These are phyloP conservation scores for Gardenia jasminoides DNA, from an alignment of 257 asterid species.

Conservation along the genomic window DNA sequence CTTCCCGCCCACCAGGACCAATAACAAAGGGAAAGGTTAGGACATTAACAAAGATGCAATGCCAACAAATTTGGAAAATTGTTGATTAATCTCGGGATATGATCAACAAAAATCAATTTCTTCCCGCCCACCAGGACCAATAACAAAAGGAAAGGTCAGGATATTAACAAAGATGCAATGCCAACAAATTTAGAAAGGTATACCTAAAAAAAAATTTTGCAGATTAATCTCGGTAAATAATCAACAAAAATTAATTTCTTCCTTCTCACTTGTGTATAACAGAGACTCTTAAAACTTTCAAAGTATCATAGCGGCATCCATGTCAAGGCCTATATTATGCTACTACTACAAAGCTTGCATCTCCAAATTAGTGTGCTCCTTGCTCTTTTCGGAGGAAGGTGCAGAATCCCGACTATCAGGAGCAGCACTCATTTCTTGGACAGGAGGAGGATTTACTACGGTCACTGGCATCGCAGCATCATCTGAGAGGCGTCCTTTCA, in stretches of 20 bases:
- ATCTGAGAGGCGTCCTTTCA: constrained; percentile 77
- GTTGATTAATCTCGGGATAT: not conserved
- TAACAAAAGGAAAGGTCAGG: not conserved
- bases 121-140: not conserved
- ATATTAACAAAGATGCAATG: not conserved
- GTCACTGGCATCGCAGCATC: constrained; percentile 69
- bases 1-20: not conserved
- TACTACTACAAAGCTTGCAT: constrained; percentile 16
- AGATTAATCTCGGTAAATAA: not conserved
- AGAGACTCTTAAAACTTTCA: not conserved
- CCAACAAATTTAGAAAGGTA: not conserved
- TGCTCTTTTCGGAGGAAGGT: constrained; percentile 3
- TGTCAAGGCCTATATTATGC: not conserved
- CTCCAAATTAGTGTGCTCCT: constrained; percentile 16
- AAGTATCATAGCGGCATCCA: no score
- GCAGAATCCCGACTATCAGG: constrained; percentile 5
- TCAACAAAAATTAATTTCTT: not conserved
- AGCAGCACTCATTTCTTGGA: constrained; percentile 48
- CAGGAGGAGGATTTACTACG: constrained; percentile 80
- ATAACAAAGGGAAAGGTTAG: not conserved
- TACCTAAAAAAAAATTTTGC: not conserved
- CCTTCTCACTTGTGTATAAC: not conserved
- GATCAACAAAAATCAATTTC: not conserved
- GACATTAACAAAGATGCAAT: not conserved
- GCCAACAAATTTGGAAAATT: not conserved